Conservation (phyloP, 306 rosid genomes). For the Phaseolus lunatus region DNA sequence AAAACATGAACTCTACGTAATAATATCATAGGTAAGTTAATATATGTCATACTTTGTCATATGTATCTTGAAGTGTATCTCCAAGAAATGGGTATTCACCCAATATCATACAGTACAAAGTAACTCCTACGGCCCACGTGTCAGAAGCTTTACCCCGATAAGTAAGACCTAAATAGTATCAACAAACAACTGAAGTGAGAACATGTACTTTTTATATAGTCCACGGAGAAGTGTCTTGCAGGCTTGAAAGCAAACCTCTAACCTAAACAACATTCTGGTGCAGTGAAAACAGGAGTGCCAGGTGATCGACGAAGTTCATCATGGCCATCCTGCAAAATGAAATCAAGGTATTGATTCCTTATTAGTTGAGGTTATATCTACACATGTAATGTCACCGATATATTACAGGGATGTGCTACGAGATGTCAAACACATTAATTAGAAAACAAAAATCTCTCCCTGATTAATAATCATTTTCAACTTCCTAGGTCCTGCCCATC, state of each 20-base stretch:
- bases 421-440: constrained; percentile 1
- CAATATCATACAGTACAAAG: constrained; percentile 87
- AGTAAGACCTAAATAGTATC: constrained; percentile 67
- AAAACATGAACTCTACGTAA: constrained; percentile 23
- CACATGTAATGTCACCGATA: constrained; percentile 27
- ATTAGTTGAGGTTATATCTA: constrained; percentile 16
- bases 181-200: constrained; percentile 37
- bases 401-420: not conserved
- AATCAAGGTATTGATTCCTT: constrained; percentile 33
- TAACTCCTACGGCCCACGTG: constrained; percentile 99
- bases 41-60: constrained; percentile 71
- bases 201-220: constrained; percentile 2
- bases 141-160: constrained; percentile 91
- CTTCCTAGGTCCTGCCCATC: not conserved
- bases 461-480: constrained; percentile 18
- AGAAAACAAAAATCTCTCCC: not conserved
- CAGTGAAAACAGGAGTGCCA: constrained; percentile 99
- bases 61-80: constrained; percentile 94
- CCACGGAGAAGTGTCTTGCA: constrained; percentile 23
- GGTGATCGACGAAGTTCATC: constrained; percentile 97
- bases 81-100: constrained; percentile 98
- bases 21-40: not conserved
- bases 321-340: constrained; percentile 75
- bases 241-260: constrained; percentile 37
- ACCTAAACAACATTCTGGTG: constrained; percentile 99